Evolutionary conservation across 495 filamentous ascomycete genomes (phyloP), one percentile per base, ranked within the genome.

Genomic region (Xylaria acuta): DNA sequence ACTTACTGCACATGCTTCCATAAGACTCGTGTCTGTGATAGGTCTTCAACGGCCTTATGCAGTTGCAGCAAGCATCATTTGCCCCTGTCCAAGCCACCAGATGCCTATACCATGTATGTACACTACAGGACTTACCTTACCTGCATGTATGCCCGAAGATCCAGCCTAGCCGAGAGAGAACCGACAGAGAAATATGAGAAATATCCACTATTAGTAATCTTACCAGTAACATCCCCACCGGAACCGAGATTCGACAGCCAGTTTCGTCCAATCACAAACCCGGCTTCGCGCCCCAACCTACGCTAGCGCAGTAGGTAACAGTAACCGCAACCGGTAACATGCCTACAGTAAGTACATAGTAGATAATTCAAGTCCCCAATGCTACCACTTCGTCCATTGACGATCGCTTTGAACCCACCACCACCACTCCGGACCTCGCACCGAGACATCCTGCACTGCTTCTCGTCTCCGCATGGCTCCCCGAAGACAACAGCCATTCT

Each of bases 361-460:
- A 38, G 36, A 38, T 38, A 38, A 54, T 54, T 54, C n/a, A 54
- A 27, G 6, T 54, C 8, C 4, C 12, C 11, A 14, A 54, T n/a
- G n/a, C 49, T 59, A n/a, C 30, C 32, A 59, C 54, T 34, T 59
- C 22, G 3, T 59, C 54, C 54, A 59, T 38, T 22, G 56, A 6
- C 58, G 58, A 60, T 60, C 58, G 38, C 58, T 60, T 60, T 38
- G 58, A 60, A n/a, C n/a, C n/a, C 22, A 60, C 34, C 30, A 5
- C 9, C 27, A n/a, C n/a, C 30, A 34, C 7, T n/a, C 32, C 11
- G 58, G 27, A 22, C 34, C 32, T 22, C 1, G 20, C 58, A 22
- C 30, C 58, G 5, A 60, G 58, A 36, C 58, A 60, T 34, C 20
- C 30, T 8, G 11, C 14, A 54, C 18, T 56, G 53, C 53, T 56